phyloP scores from a whole-genome alignment of 225 moss, liverwort and hornwort genomes.

The Takakia lepidozioides region DNA sequence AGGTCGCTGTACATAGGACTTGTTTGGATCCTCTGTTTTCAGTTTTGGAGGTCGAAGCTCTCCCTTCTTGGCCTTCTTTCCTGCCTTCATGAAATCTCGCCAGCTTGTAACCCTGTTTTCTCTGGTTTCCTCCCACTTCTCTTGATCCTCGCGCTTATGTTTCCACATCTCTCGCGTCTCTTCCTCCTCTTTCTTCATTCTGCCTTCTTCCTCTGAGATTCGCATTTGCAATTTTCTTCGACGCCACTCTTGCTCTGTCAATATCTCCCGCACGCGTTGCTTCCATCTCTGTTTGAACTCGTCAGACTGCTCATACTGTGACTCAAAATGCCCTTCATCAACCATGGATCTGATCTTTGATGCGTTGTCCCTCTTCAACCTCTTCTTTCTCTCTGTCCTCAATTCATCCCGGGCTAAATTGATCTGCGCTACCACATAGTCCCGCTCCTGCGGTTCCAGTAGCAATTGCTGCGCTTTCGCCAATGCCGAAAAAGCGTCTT shows the following conservation, averaged over 20 bases:
- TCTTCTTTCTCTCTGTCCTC: conserved; percentile 81
- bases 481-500: conserved; percentile 88
- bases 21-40: conserved; percentile 99
- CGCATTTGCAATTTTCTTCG: conserved; percentile 95
- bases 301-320: conserved; percentile 82
- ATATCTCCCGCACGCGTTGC: conserved; percentile 90
- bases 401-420: conserved; percentile 88
- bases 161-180: conserved; percentile 99
- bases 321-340: conserved; percentile 91
- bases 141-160: conserved; percentile 94
- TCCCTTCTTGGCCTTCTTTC: conserved; percentile 92
- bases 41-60: conserved; percentile 96
- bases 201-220: conserved; percentile 96
- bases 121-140: conserved; percentile 99
- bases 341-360: conserved; percentile 99
- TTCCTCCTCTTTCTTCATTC: conserved; percentile 98
- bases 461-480: conserved; percentile 94
- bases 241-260: conserved; percentile 98
- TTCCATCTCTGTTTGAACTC: conserved; percentile 92
- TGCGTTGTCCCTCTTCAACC: conserved; percentile 90
- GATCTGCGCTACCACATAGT: conserved; percentile 87
- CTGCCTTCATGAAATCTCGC: conserved; percentile 98
- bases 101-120: conserved; percentile 98
- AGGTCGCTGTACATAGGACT: conserved; percentile 97
- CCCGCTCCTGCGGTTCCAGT: conserved; percentile 77